Evolutionary conservation across 129 eudicot genomes (phyloP), one percentile per base, ranked within the genome.

Genomic region (Saposhnikovia divaricata): DNA sequence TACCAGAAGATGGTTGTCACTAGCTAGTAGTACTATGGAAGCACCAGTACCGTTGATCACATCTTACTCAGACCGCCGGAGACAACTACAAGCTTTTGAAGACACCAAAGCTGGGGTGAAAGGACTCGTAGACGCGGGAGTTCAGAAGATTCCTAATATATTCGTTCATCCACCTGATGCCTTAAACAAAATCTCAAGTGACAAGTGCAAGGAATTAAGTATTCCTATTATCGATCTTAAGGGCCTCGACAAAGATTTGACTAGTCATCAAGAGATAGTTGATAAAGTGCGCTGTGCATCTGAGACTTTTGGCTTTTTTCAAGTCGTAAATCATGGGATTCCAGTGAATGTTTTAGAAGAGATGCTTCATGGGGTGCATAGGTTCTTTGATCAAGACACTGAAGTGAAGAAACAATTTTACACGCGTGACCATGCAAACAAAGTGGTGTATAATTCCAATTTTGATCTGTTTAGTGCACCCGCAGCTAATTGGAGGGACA

Each of bases 241-340:
- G 18, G 70, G 21, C 21, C 73, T 72, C 2, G 50, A 80, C 55
- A 45, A 63, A 31, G 69, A 48, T 44, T 45, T 55, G n/a, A 48
- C 27, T 76, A 46, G 51, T 88, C 70, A 21, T 55, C 63, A 55
- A 46, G 79, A 45, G 46, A 65, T 37, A 55, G 63, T 55, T 7
- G 63, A 55, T 19, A 55, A 55, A 21, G 63, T 55, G 63, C 63
- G 63, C 11, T 55, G 63, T 55, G 87, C 88, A 37, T 77, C 81
- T 28, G 87, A 81, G 45, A 83, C 55, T 0, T 46, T 11, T 12
- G 89, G 91, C 0, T 83, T 88, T 76, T 88, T 88, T 68, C 89
- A 81, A 78, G 72, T 88, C 6, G 80, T 83, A 16, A 83, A 81
- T 81, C 91, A 88, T 50, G 89, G 86, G 18, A 79, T 85, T 6